Evolutionary conservation across 768 basidiomycete species (phyloP).

Genomic region (Daedalea quercina): DNA sequence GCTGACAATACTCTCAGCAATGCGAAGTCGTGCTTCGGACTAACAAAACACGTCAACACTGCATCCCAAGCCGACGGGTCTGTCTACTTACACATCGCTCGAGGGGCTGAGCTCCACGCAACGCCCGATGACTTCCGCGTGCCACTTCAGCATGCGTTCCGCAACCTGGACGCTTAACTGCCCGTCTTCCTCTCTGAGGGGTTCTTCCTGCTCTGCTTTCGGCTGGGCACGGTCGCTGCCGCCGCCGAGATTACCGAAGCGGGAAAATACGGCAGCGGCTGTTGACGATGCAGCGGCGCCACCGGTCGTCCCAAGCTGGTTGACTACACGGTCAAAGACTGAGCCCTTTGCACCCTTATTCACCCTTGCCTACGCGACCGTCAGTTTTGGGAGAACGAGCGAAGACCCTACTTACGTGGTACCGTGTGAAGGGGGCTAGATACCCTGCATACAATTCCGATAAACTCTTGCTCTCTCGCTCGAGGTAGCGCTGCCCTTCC

Average conservation of each 20-base stretch:
- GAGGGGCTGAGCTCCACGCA: constrained; percentile 83
- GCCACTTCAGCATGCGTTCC: constrained; percentile 94
- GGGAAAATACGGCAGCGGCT: constrained; percentile 83
- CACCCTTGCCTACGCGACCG: constrained; percentile 38
- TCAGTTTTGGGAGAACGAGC: neutral
- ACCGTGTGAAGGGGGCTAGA: constrained; percentile 72
- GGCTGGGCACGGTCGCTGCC: constrained; percentile 9
- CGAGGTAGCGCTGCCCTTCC: constrained; percentile 87
- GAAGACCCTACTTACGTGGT: constrained; percentile 65
- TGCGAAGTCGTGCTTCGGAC: constrained; percentile 84
- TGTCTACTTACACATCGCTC: constrained; percentile 71
- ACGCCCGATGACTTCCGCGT: constrained; percentile 93
- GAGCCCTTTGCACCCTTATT: constrained; percentile 64
- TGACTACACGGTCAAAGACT: constrained; percentile 88
- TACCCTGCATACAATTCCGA: constrained; percentile 71
- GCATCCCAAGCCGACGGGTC: neutral
- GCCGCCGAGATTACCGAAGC: constrained; percentile 72
- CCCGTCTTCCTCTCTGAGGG: constrained; percentile 76
- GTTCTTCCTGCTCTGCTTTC: constrained; percentile 50
- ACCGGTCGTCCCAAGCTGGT: constrained; percentile 66
- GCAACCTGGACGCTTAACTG: constrained; percentile 66
- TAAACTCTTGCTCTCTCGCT: constrained; percentile 82
- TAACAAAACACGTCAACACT: constrained; percentile 23
- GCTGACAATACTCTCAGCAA: constrained; percentile 83
- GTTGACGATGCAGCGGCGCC: constrained; percentile 68